These are phyloP conservation scores for Gliomastix tumulicola DNA, from an alignment of 2,329 filamentous ascomycete genomes.

Conservation along the genomic window DNA sequence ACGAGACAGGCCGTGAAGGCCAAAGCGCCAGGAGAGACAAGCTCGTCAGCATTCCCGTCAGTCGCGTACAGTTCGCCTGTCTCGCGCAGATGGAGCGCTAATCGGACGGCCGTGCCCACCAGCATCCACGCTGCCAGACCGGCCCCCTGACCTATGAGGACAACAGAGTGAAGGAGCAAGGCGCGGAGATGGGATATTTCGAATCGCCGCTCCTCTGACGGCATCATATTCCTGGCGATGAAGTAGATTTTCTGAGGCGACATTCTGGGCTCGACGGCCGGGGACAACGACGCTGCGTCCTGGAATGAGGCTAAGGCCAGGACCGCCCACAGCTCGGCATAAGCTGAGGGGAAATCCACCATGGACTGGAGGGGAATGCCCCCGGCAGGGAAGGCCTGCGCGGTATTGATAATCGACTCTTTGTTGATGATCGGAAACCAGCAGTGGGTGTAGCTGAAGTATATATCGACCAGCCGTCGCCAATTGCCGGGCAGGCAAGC, in stretches of 20 bases:
- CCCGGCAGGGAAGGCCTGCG: conserved; percentile 29
- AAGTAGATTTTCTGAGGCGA: conserved; percentile 34
- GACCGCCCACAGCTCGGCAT: conserved; percentile 54
- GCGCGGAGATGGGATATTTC: conserved; percentile 29
- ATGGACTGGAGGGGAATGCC: conserved; percentile 21
- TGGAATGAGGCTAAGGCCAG: conserved; percentile 52
- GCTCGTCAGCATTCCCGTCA: no score
- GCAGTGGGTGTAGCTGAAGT: conserved; percentile 68
- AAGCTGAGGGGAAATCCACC: conserved; percentile 21
- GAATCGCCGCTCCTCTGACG: conserved; percentile 36
- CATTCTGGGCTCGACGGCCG: not conserved
- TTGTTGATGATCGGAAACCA: conserved; percentile 72
- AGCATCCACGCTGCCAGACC: conserved; percentile 55
- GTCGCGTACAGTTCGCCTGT: not conserved
- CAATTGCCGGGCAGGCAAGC: conserved; percentile 49
- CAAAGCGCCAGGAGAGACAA: not conserved
- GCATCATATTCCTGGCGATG: conserved; percentile 41
- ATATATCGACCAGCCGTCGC: conserved; percentile 60
- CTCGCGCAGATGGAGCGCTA: conserved; percentile 22
- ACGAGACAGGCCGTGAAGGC: conserved; percentile 44
- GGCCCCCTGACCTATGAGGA: conserved; percentile 55
- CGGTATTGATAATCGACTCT: conserved; percentile 47
- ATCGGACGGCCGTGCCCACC: conserved; percentile 53
- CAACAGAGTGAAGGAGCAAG: conserved; percentile 51
- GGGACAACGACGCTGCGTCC: conserved; percentile 20